phyloP scores from a whole-genome alignment of 495 filamentous ascomycete genomes.

The Penicillium angulare region DNA sequence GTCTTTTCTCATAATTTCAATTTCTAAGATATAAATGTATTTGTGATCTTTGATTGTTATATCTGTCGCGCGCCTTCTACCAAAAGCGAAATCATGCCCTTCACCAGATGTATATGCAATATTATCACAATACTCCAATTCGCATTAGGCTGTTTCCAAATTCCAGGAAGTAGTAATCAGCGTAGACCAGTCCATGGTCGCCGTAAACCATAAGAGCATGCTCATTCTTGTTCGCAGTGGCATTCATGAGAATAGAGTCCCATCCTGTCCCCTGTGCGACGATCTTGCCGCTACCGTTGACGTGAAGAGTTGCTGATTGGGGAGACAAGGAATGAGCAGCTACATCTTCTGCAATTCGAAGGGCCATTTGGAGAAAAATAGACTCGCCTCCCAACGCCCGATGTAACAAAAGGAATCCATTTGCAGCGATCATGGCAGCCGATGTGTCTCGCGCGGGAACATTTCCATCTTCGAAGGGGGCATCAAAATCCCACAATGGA shows the following conservation, averaged over 20 bases:
- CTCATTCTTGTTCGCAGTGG: constrained; percentile 44
- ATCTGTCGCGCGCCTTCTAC: no score
- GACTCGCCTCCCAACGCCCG: no score
- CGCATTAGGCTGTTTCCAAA: constrained; percentile 41
- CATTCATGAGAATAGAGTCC: constrained; percentile 27
- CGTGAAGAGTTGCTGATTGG: no score
- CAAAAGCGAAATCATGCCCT: no score
- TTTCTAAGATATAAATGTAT: no score
- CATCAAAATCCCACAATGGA: constrained; percentile 45
- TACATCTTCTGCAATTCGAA: no score
- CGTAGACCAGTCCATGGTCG: constrained; percentile 49
- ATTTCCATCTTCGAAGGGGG: no score
- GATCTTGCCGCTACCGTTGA: not conserved
- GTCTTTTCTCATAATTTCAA: no score
- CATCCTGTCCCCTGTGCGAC: not conserved
- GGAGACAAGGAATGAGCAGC: no score
- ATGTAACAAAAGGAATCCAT: constrained; percentile 39
- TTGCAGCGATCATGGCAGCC: constrained; percentile 42
- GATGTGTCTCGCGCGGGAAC: constrained; percentile 42
- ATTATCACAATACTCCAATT: constrained; percentile 11
- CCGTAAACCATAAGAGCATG: constrained; percentile 30
- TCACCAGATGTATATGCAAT: not conserved
- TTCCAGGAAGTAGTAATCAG: constrained; percentile 48
- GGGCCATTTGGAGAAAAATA: no score
- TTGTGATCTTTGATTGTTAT: no score